A percentile compares a stretch with the other conserved stretches of the same genome.
Evolutionary conservation across 441 rosid genomes (phyloP).

Genomic region (Eutrema salsugineum): DNA sequence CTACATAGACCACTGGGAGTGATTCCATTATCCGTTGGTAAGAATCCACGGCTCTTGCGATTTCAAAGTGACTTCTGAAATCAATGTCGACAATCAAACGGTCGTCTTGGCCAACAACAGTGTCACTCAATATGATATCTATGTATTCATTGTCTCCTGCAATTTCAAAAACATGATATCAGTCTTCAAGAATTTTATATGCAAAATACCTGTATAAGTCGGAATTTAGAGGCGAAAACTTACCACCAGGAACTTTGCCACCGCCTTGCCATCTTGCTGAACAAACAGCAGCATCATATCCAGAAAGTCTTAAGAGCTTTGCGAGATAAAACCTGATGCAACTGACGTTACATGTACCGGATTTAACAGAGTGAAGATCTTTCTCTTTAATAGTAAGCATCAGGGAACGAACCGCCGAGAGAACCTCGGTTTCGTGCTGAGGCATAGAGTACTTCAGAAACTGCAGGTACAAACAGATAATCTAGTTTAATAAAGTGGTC

Average conservation of each 20-base stretch:
- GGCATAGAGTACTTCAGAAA: slow-evolving; percentile 47
- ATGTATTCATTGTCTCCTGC: slow-evolving; percentile 89
- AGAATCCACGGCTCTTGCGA: slow-evolving; percentile 87
- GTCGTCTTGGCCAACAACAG: slow-evolving; percentile 45
- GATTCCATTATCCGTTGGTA: slow-evolving; percentile 68
- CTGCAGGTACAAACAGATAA: slow-evolving; percentile 36
- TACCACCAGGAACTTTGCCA: slow-evolving; percentile 95
- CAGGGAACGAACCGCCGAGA: slow-evolving; percentile 52
- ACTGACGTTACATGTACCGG: slow-evolving; percentile 74
- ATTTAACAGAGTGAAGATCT: slow-evolving; percentile 51
- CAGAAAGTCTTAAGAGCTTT: slow-evolving; percentile 70
- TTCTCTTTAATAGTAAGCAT: slow-evolving; percentile 53
- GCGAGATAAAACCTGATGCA: slow-evolving; percentile 77
- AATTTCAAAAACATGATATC: slow-evolving; percentile 4
- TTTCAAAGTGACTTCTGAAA: slow-evolving; percentile 88
- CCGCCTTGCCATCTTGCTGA: slow-evolving; percentile 75
- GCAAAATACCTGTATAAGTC: not conserved
- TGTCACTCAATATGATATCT: slow-evolving; percentile 54
- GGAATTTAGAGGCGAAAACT: not conserved
- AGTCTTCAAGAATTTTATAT: not conserved
- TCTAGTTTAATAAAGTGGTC: not conserved
- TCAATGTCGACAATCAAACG: slow-evolving; percentile 80
- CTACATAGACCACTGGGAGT: slow-evolving; percentile 78
- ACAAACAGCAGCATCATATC: slow-evolving; percentile 88
- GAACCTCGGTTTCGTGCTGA: slow-evolving; percentile 58